A percentile compares a stretch with the other conserved stretches of the same genome.
Evolutionary conservation across 2,329 filamentous ascomycete species (phyloP).

Genomic region (Nemania diffusa): DNA sequence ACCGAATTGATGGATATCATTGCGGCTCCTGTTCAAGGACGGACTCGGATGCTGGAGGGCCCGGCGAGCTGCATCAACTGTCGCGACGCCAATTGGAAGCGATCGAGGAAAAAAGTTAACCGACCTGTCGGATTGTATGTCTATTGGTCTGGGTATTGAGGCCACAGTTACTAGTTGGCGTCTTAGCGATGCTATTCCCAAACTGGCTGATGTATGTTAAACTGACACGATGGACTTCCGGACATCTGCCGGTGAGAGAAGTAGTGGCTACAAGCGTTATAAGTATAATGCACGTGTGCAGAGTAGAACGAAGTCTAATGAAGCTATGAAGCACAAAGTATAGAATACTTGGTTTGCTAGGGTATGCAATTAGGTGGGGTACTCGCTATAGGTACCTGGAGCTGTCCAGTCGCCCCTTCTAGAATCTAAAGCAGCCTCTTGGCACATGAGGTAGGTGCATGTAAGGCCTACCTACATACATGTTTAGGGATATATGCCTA

Average conservation of each 20-base stretch:
- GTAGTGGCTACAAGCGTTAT: background rate
- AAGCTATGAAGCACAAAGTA: background rate
- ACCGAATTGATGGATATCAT: constrained; percentile 25
- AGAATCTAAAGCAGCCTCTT: too few species aligned
- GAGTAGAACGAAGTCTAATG: background rate
- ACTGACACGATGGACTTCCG: constrained; percentile 48
- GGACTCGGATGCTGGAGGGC: background rate
- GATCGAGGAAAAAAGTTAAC: constrained; percentile 2
- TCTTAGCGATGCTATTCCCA: constrained; percentile 38
- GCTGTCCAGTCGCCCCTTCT: too few species aligned
- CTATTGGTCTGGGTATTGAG: constrained; percentile 30
- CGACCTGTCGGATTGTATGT: constrained; percentile 5
- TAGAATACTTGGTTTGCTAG: too few species aligned
- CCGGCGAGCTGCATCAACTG: background rate
- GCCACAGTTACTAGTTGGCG: constrained; percentile 42
- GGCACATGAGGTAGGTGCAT: too few species aligned
- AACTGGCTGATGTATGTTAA: constrained; percentile 28
- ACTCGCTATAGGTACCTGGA: background rate
- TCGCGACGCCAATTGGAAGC: constrained; percentile 7
- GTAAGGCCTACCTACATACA: too few species aligned
- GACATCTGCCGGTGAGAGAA: constrained; percentile 44
- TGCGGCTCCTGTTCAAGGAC: constrained; percentile 3
- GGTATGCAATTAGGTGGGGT: constrained; percentile 4
- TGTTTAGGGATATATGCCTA: background rate
- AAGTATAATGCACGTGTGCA: background rate